Base-by-base conservation (phyloP, 768 basidiomycete genomes). In the Podaxis sp. region DNA sequence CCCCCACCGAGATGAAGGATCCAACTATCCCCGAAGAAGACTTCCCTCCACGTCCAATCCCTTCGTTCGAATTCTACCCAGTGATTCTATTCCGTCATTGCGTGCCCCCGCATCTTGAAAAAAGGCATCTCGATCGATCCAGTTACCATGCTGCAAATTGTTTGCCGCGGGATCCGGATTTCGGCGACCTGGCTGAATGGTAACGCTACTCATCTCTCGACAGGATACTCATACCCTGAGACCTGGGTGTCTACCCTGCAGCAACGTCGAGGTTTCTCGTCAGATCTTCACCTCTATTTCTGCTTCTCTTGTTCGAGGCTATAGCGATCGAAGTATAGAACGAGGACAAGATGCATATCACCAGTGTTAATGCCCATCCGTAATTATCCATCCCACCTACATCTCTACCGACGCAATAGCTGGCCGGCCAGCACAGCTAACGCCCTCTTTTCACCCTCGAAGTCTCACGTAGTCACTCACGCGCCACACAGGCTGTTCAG, bases 11-110 rank as follows among this genome's bases (percentile, higher is more conserved):
- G 15, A 24, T 17, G 2, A 60, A 28, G 37, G 49, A 13, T n/a
- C 41, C 30, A 60, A 24, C 40, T 61, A 44, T 48, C 52, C 52
- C 52, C 38, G 52, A 61, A 41, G 52, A 52, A 55, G 60, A 55
- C 44, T 7, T 12, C 20, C 48, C 30, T 44, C 41, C 24, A 46
- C 44, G 20, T 46, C 49, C 12, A 22, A 20, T 15, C 30, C 57
- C 11, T 37, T 58, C 48, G 13, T 50, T 30, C 46, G 57, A 50
- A 58, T 50, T 49, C 8, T 33, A 46, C 20, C 44, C 17, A 36
- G 20, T 33, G 24, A 26, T 48, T 36, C 10, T 26, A 37, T 49
- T 20, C 46, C 57, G 36, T 49, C 57, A 48, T 37, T n/a, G 13
- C 41, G 15, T 41, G 17, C 41, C 46, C 44, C 15, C 30, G 37